These are phyloP conservation scores for Raphanus hybrid DNA, from an alignment of 441 rosid species.

Conservation along the genomic window DNA sequence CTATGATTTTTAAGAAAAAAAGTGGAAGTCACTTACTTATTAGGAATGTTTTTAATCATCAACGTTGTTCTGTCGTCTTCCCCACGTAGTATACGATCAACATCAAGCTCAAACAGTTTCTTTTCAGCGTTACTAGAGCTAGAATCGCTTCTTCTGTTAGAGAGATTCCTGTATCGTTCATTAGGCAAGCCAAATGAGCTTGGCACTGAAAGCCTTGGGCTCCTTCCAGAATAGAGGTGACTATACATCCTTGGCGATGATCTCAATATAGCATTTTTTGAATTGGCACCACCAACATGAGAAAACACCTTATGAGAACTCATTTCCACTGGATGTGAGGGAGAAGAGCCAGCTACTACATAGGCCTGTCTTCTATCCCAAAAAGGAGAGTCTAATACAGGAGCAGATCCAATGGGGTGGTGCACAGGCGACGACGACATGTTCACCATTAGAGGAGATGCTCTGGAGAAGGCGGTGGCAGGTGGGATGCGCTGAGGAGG, in stretches of 20 bases:
- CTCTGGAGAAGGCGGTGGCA: conserved; percentile 48
- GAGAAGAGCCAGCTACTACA: conserved; percentile 48
- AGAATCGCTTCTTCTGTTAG: conserved; percentile 57
- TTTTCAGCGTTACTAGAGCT: conserved; percentile 55
- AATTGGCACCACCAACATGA: conserved; percentile 45
- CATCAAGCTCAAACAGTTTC: conserved; percentile 62
- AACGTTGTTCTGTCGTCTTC: conserved; percentile 66
- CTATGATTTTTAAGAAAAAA: too few relatives aligned
- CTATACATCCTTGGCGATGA: conserved; percentile 54
- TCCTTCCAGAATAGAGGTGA: conserved; percentile 58
- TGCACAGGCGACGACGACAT: conserved; percentile 51
- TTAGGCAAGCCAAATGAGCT: conserved; percentile 54
- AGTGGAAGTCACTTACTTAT: conserved; percentile 50
- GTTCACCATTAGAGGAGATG: conserved; percentile 55
- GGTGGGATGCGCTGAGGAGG: conserved; percentile 46
- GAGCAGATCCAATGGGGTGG: conserved; percentile 67
- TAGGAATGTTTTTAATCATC: conserved; percentile 74
- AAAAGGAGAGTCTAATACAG: conserved; percentile 55
- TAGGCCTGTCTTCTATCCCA: conserved; percentile 62
- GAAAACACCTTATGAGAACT: conserved; percentile 53
- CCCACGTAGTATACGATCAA: conserved; percentile 58
- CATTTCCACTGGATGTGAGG: conserved; percentile 55
- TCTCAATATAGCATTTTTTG: conserved; percentile 45
- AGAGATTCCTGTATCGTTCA: conserved; percentile 58
- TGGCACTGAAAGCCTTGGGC: conserved; percentile 55